phyloP scores from a whole-genome alignment of 176 grass and related monocot species.

The Saccharum spontaneum region DNA sequence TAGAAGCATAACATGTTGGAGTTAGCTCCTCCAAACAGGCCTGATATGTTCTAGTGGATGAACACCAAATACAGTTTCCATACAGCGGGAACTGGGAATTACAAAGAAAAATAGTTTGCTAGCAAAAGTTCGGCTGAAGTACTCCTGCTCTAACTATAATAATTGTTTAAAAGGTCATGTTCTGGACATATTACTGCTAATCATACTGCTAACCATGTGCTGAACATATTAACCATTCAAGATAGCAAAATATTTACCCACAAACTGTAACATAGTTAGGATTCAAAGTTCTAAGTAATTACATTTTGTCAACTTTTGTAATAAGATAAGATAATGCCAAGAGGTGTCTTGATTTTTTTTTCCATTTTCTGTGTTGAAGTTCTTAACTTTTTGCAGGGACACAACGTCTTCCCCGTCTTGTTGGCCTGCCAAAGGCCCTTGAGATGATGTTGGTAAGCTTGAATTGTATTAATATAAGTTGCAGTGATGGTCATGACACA shows the following conservation, averaged over 20 bases:
- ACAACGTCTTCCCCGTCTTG: slow-evolving; percentile 83
- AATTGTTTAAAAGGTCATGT: not conserved
- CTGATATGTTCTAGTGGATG: not conserved
- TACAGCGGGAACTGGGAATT: not conserved
- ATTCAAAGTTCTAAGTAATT: not conserved
- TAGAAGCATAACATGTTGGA: slow-evolving; percentile 9
- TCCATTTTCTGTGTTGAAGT: slow-evolving; percentile 1
- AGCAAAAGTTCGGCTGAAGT: not conserved
- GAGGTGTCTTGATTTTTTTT: not conserved
- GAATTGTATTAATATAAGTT: not conserved
- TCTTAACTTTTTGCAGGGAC: slow-evolving; percentile 60
- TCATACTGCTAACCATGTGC: not conserved
- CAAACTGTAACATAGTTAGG: not conserved
- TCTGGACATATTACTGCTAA: not conserved
- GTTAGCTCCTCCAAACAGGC: not conserved
- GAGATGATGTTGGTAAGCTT: slow-evolving; percentile 84
- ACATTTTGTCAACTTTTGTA: not conserved
- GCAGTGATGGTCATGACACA: slow-evolving; percentile 19
- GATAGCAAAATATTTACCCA: not conserved
- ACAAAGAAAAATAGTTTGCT: not conserved
- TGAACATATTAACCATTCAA: slow-evolving; percentile 5
- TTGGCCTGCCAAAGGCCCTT: slow-evolving; percentile 80
- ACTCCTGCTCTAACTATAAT: not conserved
- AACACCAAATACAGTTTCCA: not conserved
- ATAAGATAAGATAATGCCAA: slow-evolving; percentile 20